phyloP scores from a whole-genome alignment of 495 filamentous ascomycete species.

The Daldinia childiae region DNA sequence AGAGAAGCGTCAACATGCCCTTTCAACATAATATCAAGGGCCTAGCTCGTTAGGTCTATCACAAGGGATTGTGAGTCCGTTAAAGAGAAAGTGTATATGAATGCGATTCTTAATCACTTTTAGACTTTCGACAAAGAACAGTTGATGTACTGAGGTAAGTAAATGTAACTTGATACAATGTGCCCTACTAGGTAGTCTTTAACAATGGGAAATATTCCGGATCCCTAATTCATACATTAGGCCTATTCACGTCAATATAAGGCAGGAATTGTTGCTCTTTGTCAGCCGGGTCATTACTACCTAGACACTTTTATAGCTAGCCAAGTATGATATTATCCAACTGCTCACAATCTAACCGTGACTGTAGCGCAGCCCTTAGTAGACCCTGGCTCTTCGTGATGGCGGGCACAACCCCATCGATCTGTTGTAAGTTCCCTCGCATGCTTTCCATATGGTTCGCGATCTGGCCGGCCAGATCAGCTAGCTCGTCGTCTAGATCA shows the following conservation, averaged over 20 bases:
- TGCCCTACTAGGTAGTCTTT: too few relatives aligned
- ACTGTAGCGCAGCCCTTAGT: conserved; percentile 52
- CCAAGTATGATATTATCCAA: conserved; percentile 56
- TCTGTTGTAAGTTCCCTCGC: conserved; percentile 66
- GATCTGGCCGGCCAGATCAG: conserved; percentile 53
- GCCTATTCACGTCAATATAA: neutral
- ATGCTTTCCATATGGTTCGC: conserved; percentile 63
- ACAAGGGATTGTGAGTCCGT: neutral
- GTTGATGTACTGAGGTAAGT: neutral
- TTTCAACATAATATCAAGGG: neutral
- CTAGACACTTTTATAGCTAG: conserved; percentile 25
- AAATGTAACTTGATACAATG: neutral
- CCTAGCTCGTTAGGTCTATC: neutral
- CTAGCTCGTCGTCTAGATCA: conserved; percentile 48
- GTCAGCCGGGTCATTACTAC: neutral
- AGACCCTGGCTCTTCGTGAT: conserved; percentile 56
- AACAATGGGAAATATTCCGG: too few relatives aligned
- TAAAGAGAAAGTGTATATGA: neutral
- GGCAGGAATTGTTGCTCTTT: neutral
- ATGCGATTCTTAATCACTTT: neutral
- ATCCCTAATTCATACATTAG: neutral
- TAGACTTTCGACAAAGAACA: neutral
- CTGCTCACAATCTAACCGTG: conserved; percentile 55
- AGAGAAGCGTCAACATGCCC: neutral
- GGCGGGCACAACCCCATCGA: conserved; percentile 55